Evolutionary conservation across 306 rosid species (phyloP).

Genomic region (Ziziphus jujuba): DNA sequence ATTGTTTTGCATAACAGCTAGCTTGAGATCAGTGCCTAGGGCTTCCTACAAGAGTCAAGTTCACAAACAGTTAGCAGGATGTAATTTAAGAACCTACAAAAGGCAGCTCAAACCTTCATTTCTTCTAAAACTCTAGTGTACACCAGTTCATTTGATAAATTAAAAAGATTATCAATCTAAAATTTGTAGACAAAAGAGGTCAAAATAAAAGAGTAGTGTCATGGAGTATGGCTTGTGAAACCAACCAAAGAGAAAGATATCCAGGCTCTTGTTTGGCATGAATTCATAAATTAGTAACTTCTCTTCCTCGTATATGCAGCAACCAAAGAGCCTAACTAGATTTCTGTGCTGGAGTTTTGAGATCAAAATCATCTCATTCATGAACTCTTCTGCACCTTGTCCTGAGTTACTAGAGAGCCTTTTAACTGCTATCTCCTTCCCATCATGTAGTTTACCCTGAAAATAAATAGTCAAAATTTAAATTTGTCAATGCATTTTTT

Average conservation of each 20-base stretch:
- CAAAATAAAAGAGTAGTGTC: too few relatives aligned
- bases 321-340: constrained; percentile 41
- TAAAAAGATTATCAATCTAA: too few relatives aligned
- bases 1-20: too few relatives aligned
- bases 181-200: too few relatives aligned
- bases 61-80: too few relatives aligned
- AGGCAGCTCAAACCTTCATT: too few relatives aligned
- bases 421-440: constrained; percentile 36
- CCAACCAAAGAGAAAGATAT: constrained; percentile 34
- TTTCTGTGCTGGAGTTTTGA: constrained; percentile 40
- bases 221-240: background rate
- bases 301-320: constrained; percentile 32
- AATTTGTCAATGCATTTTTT: background rate
- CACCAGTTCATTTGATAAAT: too few relatives aligned
- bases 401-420: constrained; percentile 32
- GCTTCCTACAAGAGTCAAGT: too few relatives aligned
- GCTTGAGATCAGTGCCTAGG: background rate
- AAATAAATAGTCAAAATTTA: background rate
- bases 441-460: constrained; percentile 39
- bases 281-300: constrained; percentile 29
- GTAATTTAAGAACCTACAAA: too few relatives aligned
- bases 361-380: constrained; percentile 35
- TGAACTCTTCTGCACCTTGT: constrained; percentile 40
- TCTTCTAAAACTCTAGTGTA: too few relatives aligned
- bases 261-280: constrained; percentile 44